These are phyloP conservation scores for Aspergillus aculeatus DNA, from an alignment of 2,329 filamentous ascomycete species.

Conservation along the genomic window DNA sequence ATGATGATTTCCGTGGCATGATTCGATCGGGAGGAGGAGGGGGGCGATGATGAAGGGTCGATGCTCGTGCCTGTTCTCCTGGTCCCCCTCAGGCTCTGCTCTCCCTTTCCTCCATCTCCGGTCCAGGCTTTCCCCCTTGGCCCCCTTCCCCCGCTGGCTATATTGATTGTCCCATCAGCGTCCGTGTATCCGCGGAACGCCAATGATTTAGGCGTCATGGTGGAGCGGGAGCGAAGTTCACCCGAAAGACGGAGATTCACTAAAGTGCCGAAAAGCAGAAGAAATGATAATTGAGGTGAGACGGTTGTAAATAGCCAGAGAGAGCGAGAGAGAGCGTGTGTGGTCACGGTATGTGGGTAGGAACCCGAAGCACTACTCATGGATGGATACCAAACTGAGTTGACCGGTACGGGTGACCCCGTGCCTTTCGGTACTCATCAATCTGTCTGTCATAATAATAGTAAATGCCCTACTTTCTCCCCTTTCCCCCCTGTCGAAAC, in stretches of 20 bases:
- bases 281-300: not conserved
- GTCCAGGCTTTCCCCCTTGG: not conserved
- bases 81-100: too few relatives aligned
- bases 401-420: not conserved
- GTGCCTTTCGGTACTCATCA: not conserved
- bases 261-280: conserved; percentile 1
- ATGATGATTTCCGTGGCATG: not conserved
- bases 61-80: not conserved
- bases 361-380: not conserved
- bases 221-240: not conserved
- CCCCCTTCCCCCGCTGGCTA: not conserved
- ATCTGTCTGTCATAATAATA: not conserved
- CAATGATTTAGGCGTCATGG: not conserved
- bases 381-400: not conserved
- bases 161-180: not conserved
- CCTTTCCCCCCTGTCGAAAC: not conserved
- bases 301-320: not conserved
- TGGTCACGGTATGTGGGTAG: too few relatives aligned
- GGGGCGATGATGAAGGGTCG: not conserved
- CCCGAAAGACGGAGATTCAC: conserved; percentile 2
- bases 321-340: not conserved
- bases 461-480: not conserved
- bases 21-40: not conserved
- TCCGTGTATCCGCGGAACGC: not conserved
- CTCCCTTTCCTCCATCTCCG: not conserved